phyloP scores from a whole-genome alignment of 1,139 yeast species.

The Saccharomyces hybrid region DNA sequence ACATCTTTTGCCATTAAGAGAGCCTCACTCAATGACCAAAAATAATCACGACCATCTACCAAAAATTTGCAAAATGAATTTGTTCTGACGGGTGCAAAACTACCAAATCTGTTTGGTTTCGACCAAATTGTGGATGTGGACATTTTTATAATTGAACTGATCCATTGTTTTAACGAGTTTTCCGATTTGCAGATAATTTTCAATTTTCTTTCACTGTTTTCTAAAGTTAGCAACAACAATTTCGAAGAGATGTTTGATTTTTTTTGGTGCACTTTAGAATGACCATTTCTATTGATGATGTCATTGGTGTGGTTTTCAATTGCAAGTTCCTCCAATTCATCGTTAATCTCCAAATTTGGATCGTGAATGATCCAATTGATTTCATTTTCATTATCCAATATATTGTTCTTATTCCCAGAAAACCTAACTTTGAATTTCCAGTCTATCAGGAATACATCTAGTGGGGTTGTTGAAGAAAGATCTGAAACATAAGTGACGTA shows the following conservation, averaged over 20 bases:
- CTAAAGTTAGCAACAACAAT: constrained; percentile 51
- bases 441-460: constrained; percentile 87
- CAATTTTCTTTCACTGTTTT: constrained; percentile 71
- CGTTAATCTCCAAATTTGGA: neutral
- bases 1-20: constrained; percentile 91
- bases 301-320: neutral
- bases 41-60: constrained; percentile 93
- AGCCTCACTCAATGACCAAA: constrained; percentile 94
- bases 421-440: constrained; percentile 50
- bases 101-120: constrained; percentile 63
- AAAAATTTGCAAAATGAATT: constrained; percentile 92
- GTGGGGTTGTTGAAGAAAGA: constrained; percentile 75
- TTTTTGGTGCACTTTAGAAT: constrained; percentile 10
- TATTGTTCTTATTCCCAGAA: constrained; percentile 37
- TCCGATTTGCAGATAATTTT: constrained; percentile 68
- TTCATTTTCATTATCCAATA: constrained; percentile 26
- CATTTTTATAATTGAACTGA: constrained; percentile 65
- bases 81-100: constrained; percentile 86
- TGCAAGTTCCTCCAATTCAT: neutral
- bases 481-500: constrained; percentile 82
- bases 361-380: neutral
- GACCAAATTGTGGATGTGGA: constrained; percentile 64
- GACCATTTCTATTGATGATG: neutral
- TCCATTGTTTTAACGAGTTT: constrained; percentile 68
- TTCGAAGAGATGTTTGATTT: constrained; percentile 26